phyloP scores from a whole-genome alignment of 2,329 filamentous ascomycete species.

The Aureobasidium sp. region DNA sequence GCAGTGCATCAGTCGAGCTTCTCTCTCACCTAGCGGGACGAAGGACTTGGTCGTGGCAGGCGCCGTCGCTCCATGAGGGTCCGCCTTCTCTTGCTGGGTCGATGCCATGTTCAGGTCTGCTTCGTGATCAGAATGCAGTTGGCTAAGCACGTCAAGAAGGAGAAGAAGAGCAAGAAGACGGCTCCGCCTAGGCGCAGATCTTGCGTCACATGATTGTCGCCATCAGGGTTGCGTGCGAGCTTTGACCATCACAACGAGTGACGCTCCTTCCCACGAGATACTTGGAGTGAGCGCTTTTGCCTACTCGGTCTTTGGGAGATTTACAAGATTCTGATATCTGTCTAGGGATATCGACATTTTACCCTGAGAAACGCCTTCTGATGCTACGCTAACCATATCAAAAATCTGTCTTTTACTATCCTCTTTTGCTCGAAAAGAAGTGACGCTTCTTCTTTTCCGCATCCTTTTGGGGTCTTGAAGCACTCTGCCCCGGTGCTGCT shows the following conservation, averaged over 20 bases:
- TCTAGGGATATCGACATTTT: neutral
- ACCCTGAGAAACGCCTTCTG: neutral
- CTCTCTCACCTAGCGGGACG: constrained; percentile 14
- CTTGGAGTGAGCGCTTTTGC: neutral
- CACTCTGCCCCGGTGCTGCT: constrained; percentile 22
- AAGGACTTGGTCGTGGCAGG: constrained; percentile 12
- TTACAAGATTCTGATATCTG: neutral
- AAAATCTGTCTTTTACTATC: neutral
- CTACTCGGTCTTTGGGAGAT: neutral
- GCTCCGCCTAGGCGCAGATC: neutral
- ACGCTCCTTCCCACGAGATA: too few relatives aligned
- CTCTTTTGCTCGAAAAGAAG: constrained; percentile 37
- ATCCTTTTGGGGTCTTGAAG: constrained; percentile 46
- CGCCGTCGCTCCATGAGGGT: neutral
- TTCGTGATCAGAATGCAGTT: neutral
- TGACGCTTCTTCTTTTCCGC: constrained; percentile 50
- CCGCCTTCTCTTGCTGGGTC: constrained; percentile 9
- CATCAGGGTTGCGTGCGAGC: constrained; percentile 3
- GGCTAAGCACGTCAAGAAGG: neutral
- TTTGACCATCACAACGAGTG: too few relatives aligned
- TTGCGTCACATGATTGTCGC: constrained; percentile 5
- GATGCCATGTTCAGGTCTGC: neutral
- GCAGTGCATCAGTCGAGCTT: neutral
- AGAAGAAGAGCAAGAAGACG: neutral
- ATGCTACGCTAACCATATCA: constrained; percentile 7